Base-by-base conservation (phyloP, 177 flowering plant genomes). In the Vitis hybrid region DNA sequence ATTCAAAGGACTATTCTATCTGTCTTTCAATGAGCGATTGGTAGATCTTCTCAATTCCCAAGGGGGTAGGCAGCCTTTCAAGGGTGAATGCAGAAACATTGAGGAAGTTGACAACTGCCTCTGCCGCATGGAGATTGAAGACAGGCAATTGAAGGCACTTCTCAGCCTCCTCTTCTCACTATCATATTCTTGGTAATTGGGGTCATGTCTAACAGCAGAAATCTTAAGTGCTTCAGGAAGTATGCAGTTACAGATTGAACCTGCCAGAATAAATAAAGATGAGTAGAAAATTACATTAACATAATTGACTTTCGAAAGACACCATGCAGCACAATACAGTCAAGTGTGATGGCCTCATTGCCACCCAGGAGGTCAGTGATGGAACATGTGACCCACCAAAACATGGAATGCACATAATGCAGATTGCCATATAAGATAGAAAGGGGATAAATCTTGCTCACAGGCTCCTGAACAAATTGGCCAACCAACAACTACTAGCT, bases 151-250 rank as follows among this genome's bases (percentile, higher is more conserved):
- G 79, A 89, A 88, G 6, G 81, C 64, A 72, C 87, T 84, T 71
- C 86, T 88, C 65, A 94, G 81, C 74, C 89, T 87, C 70, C 71
- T 83, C 80, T 84, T 93, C 66, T 91, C 92, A 73, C 79, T 75
- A 2, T 84, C 94, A 40, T 21, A 80, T 23, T 73, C 78, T 74
- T 85, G 82, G 65, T 30, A 74, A 62, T 82, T 74, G 26, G 89
- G 85, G 45, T 88, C 90, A 26, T 86, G 91, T 30, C 66, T 73
- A 30, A 88, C 87, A 1, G 87, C 81, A 34, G 91, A 76, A 17
- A 85, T 79, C 79, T 85, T 87, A 11, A 93, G 89, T 66, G 86
- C 81, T 67, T 93, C 86, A 0, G 98, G 98, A 52, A 93, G 92
- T 17, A 93, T 40, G 75, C 92, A 93, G 79, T 85, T 86, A 86